Conservation (phyloP, 129 eudicot genomes). For the Sambucus nigra region DNA sequence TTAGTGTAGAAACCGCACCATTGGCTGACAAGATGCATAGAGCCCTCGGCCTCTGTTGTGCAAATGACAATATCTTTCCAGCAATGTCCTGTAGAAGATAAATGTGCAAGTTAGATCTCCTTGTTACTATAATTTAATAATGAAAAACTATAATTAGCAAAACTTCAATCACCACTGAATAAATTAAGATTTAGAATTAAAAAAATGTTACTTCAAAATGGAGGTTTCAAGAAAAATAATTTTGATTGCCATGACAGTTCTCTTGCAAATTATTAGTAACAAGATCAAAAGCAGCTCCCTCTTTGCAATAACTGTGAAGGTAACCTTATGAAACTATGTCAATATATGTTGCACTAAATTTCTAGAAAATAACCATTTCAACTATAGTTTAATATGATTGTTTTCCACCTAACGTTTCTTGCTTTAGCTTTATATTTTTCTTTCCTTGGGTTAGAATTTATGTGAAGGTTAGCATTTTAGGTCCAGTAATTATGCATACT, state of each 20-base stretch:
- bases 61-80: slow-evolving; percentile 53
- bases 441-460: no score
- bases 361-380: no score
- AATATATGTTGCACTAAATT: no score
- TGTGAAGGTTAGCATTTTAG: no score
- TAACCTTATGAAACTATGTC: no score
- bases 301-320: not conserved
- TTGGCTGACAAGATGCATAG: slow-evolving; percentile 67
- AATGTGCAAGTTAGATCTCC: not conserved
- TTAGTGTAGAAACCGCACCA: slow-evolving; percentile 56
- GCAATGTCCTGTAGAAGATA: slow-evolving; percentile 51
- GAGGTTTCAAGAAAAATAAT: not conserved
- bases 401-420: no score
- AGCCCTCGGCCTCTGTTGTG: slow-evolving; percentile 75
- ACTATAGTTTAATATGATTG: no score
- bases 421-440: no score
- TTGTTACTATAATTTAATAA: not conserved
- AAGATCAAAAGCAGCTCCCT: no score
- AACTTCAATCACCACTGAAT: not conserved
- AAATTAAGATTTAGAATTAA: not conserved
- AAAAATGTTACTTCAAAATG: not conserved
- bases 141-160: not conserved
- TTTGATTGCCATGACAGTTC: not conserved
- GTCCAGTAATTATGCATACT: no score
- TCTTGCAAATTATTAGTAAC: no score